Conservation (phyloP, 2,329 filamentous ascomycete genomes). For the Diaporthe sp. region DNA sequence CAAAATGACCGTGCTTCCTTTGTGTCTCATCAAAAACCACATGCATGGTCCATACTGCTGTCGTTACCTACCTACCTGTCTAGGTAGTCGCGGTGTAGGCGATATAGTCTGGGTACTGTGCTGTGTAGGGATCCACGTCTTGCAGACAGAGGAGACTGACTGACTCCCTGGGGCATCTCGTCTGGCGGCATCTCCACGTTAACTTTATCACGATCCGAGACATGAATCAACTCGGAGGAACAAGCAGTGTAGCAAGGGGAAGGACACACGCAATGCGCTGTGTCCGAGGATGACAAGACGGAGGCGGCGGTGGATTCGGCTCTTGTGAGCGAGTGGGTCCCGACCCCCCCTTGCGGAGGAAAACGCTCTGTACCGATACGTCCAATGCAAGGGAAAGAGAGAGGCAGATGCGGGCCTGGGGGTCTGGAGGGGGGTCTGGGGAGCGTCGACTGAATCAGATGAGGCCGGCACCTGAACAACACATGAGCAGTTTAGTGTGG, state of each 20-base stretch:
- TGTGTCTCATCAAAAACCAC: constrained; percentile 6
- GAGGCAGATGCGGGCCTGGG: neutral
- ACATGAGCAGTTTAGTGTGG: constrained; percentile 21
- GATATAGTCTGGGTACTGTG: too few relatives aligned
- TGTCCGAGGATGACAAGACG: neutral
- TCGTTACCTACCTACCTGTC: neutral
- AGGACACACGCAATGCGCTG: constrained; percentile 13
- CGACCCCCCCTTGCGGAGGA: constrained; percentile 11
- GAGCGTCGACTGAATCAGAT: constrained; percentile 19
- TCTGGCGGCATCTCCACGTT: constrained; percentile 4
- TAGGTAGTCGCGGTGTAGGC: neutral
- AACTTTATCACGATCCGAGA: constrained; percentile 28
- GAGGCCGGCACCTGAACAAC: constrained; percentile 11
- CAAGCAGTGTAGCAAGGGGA: constrained; percentile 32
- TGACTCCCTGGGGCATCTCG: neutral
- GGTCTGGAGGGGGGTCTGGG: neutral
- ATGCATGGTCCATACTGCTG: neutral
- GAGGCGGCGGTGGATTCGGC: constrained; percentile 9
- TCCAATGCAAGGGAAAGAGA: neutral
- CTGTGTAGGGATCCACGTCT: neutral
- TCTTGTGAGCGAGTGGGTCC: constrained; percentile 14
- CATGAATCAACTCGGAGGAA: constrained; percentile 22
- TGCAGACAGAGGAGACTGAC: neutral
- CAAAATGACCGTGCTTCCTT: constrained; percentile 18
- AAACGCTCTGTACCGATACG: constrained; percentile 13